A percentile compares a stretch with the other conserved stretches of the same genome.
Evolutionary conservation across 1,284 basidiomycete genomes (phyloP).

Genomic region (Erythrobasidium hasegawianum): DNA sequence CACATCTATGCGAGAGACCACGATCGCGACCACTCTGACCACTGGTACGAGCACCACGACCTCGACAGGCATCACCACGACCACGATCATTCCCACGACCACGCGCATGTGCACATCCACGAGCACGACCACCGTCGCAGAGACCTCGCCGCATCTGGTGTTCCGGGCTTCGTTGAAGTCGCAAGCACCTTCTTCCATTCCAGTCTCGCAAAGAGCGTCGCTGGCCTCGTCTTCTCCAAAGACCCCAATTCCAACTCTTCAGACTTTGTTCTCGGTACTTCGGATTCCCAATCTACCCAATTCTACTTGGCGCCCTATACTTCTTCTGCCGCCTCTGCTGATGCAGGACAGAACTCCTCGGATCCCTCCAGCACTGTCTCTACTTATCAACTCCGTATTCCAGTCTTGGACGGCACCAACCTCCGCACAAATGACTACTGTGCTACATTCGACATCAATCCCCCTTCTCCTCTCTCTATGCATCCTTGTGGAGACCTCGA

Average conservation of each 20-base stretch:
- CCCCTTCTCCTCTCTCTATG: constrained; percentile 41
- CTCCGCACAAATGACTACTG: constrained; percentile 41
- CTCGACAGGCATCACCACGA: not conserved
- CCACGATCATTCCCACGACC: constrained; percentile 6
- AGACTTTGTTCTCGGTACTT: constrained; percentile 41
- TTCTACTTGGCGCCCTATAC: constrained; percentile 40
- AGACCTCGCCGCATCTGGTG: constrained; percentile 33
- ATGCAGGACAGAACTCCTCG: constrained; percentile 8
- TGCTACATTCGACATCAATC: constrained; percentile 42
- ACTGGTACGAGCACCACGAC: constrained; percentile 4
- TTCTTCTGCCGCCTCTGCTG: not conserved
- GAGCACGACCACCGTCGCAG: constrained; percentile 4
- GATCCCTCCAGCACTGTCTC: constrained; percentile 25
- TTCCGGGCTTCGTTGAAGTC: constrained; percentile 44
- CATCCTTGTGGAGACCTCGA: constrained; percentile 38
- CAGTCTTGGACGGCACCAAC: constrained; percentile 39
- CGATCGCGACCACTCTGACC: not conserved
- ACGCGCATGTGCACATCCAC: constrained; percentile 17
- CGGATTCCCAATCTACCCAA: constrained; percentile 41
- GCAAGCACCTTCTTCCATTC: constrained; percentile 40
- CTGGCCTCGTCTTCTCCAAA: constrained; percentile 41
- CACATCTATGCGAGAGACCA: not conserved
- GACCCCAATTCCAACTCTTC: constrained; percentile 33
- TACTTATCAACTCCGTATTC: constrained; percentile 41
- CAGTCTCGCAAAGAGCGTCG: constrained; percentile 40